Percentiles rank a stretch among this genome's conserved stretches.
These are phyloP conservation scores for Penicillium sp. DNA, from an alignment of 2,329 filamentous ascomycete species.

Conservation along the genomic window DNA sequence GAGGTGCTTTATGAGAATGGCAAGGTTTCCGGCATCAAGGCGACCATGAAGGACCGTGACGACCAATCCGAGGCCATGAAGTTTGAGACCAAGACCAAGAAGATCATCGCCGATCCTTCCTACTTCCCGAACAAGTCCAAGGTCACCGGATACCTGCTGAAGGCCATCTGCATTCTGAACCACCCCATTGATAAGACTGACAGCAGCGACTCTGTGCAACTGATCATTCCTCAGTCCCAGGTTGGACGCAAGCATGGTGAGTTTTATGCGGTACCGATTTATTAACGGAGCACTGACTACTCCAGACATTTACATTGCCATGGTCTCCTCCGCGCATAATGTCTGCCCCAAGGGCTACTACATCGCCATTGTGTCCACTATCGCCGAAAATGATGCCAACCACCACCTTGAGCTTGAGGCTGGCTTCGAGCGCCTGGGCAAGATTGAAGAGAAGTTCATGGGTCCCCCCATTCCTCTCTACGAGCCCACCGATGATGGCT, in stretches of 20 bases:
- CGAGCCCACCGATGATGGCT: slow-evolving; percentile 79
- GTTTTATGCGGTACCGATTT: slow-evolving; percentile 27
- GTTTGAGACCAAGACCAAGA: slow-evolving; percentile 93
- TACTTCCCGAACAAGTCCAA: slow-evolving; percentile 92
- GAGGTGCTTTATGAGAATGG: slow-evolving; percentile 78
- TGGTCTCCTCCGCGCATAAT: slow-evolving; percentile 93
- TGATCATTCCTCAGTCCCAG: slow-evolving; percentile 97
- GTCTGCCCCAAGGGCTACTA: slow-evolving; percentile 99
- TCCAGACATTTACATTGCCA: slow-evolving; percentile 90
- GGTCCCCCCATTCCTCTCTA: slow-evolving; percentile 89
- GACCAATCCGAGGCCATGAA: slow-evolving; percentile 74
- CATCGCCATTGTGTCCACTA: slow-evolving; percentile 96
- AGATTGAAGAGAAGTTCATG: slow-evolving; percentile 97
- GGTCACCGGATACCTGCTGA: slow-evolving; percentile 84
- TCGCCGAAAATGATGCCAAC: slow-evolving; percentile 87
- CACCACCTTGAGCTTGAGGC: slow-evolving; percentile 93
- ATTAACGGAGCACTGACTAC: slow-evolving; percentile 14
- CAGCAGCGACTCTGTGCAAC: slow-evolving; percentile 82
- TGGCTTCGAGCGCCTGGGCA: slow-evolving; percentile 85
- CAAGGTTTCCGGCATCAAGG: slow-evolving; percentile 94
- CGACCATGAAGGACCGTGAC: slow-evolving; percentile 86
- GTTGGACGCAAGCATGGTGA: slow-evolving; percentile 93
- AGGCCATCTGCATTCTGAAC: slow-evolving; percentile 96
- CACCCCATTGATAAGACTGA: slow-evolving; percentile 89
- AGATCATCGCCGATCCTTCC: slow-evolving; percentile 92